Percentiles rank a stretch among this genome's conserved stretches.
These are phyloP conservation scores for Funneliformis caledonium DNA, from an alignment of 371 early-diverging fungal species.

Conservation along the genomic window DNA sequence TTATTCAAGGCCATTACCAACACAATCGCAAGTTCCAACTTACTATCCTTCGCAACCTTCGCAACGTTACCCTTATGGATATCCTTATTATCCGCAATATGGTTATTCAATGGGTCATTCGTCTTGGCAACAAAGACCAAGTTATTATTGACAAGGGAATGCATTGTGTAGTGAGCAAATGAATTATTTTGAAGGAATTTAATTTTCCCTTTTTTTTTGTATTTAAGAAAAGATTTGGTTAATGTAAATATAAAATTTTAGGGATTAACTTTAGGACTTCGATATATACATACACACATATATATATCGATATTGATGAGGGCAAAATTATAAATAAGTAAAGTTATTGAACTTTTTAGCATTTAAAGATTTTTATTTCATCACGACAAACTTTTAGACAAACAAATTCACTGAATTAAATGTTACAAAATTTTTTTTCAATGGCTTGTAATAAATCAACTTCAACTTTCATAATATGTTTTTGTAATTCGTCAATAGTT, in stretches of 20 bases:
- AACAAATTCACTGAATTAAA: background rate
- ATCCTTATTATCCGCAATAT: background rate
- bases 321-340: background rate
- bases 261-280: background rate
- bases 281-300: too few species aligned
- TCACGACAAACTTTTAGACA: too few species aligned
- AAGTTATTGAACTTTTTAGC: background rate
- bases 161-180: background rate
- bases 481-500: background rate
- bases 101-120: background rate
- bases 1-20: background rate
- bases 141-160: background rate
- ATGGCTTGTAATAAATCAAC: conserved; percentile 16
- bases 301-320: too few species aligned
- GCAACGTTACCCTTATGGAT: background rate
- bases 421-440: conserved; percentile 4
- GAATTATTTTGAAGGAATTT: background rate
- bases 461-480: conserved; percentile 4
- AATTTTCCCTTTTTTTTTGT: background rate
- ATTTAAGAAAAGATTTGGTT: background rate
- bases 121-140: background rate
- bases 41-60: background rate
- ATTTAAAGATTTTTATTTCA: too few species aligned
- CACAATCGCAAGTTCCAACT: background rate
- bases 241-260: background rate